phyloP scores from a whole-genome alignment of 2,329 filamentous ascomycete genomes.

The Fusarium cyanostomum region DNA sequence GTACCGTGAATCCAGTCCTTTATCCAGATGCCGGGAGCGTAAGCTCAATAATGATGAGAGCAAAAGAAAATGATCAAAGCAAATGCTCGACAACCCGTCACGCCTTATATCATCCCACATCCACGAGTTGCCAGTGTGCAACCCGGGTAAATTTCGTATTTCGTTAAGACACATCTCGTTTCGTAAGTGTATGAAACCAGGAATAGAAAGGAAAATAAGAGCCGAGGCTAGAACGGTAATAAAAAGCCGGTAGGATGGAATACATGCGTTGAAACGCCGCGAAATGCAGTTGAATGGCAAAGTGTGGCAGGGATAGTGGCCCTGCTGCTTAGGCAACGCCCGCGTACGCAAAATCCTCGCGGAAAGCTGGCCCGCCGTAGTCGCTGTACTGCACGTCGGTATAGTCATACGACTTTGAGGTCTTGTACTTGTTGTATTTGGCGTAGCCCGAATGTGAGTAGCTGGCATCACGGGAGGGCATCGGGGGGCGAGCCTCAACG shows the following conservation, averaged over 20 bases:
- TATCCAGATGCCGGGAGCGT: constrained; percentile 33
- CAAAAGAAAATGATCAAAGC: constrained; percentile 20
- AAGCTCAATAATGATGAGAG: constrained; percentile 18
- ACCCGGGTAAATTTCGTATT: constrained; percentile 43
- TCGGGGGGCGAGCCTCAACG: constrained; percentile 43
- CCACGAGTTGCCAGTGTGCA: constrained; percentile 36
- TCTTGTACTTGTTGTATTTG: constrained; percentile 48
- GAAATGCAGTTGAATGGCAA: constrained; percentile 36
- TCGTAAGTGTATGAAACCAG: constrained; percentile 43
- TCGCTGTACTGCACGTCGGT: constrained; percentile 48
- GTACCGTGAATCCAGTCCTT: constrained; percentile 29
- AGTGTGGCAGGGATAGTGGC: not conserved
- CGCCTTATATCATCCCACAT: constrained; percentile 43
- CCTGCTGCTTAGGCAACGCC: constrained; percentile 23
- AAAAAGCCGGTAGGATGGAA: constrained; percentile 36
- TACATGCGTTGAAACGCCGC: constrained; percentile 42
- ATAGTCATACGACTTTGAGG: constrained; percentile 43
- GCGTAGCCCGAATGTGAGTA: constrained; percentile 43
- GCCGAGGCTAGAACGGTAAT: constrained; percentile 24
- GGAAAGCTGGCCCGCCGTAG: constrained; percentile 36
- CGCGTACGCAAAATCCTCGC: constrained; percentile 36
- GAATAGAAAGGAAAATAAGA: constrained; percentile 36
- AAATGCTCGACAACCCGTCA: constrained; percentile 31
- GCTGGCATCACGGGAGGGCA: constrained; percentile 45
- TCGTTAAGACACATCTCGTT: constrained; percentile 49